Evolutionary conservation across 2,329 filamentous ascomycete genomes (phyloP).

Genomic region (Pleurostoma richardsiae): DNA sequence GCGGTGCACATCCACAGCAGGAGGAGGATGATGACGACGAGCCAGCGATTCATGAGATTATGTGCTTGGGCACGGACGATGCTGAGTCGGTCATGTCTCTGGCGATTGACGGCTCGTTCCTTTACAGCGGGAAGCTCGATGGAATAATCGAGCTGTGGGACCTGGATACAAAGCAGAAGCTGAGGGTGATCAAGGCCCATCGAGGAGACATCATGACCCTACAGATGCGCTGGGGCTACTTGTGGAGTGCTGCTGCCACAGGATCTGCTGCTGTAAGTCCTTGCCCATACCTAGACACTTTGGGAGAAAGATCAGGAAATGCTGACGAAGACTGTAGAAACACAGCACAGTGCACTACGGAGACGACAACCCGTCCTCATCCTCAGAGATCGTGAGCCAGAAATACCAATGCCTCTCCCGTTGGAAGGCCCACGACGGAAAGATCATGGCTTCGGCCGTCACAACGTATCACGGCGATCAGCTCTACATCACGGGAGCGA

Average conservation of each 20-base stretch:
- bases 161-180: conserved; percentile 84
- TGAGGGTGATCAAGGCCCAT: conserved; percentile 79
- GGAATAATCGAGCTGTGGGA: conserved; percentile 96
- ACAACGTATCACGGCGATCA: conserved; percentile 64
- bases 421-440: conserved; percentile 68
- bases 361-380: conserved; percentile 41
- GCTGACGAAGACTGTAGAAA: conserved; percentile 39
- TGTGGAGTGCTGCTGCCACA: conserved; percentile 86
- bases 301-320: not conserved
- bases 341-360: conserved; percentile 63
- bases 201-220: conserved; percentile 80
- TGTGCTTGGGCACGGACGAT: conserved; percentile 56
- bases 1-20: not conserved
- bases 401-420: conserved; percentile 26
- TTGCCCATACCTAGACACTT: not conserved
- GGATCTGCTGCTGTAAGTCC: conserved; percentile 73
- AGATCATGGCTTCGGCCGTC: conserved; percentile 79
- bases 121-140: conserved; percentile 84
- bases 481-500: conserved; percentile 93
- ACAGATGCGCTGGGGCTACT: conserved; percentile 75
- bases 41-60: conserved; percentile 65
- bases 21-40: conserved; percentile 40
- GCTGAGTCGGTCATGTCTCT: conserved; percentile 68
- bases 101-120: conserved; percentile 81
- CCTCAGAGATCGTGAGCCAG: conserved; percentile 50